A percentile compares a stretch with the other conserved stretches of the same genome.
Conservation (phyloP, 495 filamentous ascomycete species). For the Penicillium turbatum region DNA sequence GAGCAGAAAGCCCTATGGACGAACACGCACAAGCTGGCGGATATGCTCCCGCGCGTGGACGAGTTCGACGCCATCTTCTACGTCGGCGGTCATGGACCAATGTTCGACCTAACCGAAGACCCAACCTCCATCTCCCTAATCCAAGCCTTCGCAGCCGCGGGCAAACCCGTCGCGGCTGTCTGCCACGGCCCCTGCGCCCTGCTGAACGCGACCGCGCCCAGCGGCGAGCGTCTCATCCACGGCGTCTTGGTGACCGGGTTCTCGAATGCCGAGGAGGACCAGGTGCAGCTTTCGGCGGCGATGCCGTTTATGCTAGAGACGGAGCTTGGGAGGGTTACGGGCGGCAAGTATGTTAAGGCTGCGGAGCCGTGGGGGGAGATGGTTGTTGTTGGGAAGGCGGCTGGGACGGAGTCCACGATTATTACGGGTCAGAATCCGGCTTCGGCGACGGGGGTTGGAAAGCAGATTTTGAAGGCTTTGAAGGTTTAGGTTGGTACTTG, state of each 20-base stretch:
- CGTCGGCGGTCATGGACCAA: conserved; percentile 76
- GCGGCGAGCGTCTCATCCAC: conserved; percentile 49
- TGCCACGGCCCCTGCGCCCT: conserved; percentile 67
- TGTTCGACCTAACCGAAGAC: conserved; percentile 62
- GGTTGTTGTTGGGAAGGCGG: conserved; percentile 51
- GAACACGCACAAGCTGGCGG: conserved; percentile 51
- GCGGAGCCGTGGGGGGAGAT: conserved; percentile 53
- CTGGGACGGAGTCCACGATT: conserved; percentile 42
- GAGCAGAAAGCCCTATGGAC: conserved; percentile 56
- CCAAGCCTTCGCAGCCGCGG: conserved; percentile 54
- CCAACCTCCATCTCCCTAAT: conserved; percentile 51
- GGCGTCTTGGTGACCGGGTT: conserved; percentile 63
- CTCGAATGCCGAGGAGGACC: conserved; percentile 63
- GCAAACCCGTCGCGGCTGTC: conserved; percentile 61
- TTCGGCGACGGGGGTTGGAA: conserved; percentile 55
- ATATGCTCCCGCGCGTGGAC: conserved; percentile 46
- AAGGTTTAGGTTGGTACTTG: conserved; percentile 19
- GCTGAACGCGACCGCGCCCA: conserved; percentile 49
- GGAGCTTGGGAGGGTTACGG: conserved; percentile 46
- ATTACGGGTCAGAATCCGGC: conserved; percentile 77
- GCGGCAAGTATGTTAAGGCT: conserved; percentile 56
- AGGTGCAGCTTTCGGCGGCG: conserved; percentile 35
- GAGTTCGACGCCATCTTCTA: conserved; percentile 70
- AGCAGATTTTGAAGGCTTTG: conserved; percentile 43
- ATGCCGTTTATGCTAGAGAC: conserved; percentile 68